Evolutionary conservation across 73 alveolate genomes (phyloP), one percentile per base, ranked within the genome.

Genomic region (Paramecium caudatum): DNA sequence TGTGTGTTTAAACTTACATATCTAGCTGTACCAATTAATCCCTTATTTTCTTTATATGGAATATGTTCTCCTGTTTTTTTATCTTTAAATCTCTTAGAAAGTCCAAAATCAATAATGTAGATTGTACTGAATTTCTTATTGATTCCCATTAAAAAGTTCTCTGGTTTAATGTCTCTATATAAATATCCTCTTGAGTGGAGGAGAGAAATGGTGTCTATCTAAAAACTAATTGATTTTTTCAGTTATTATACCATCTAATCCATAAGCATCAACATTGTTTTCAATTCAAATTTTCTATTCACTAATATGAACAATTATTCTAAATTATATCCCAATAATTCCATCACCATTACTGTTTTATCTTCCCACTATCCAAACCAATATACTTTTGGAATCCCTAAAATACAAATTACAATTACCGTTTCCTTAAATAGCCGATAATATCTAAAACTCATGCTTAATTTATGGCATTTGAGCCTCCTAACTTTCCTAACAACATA

Each of bases 281-380:
- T 93, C 61, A 97, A 83, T 41, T 95, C 69, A 82, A 97, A 95
- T 82, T 85, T 81, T 86, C 92, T 94, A 62, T 93, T 90, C 68
- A 94, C 91, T 41, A 91, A 93, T 41, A 82, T 92, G 90, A 92
- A 96, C 83, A 97, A 65, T 19, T 95, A 87, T 49, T 97, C 98
- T 69, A 97, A 87, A 34, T 95, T 63, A 45, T 94, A 93, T 2
- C 99, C 99, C 62, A 97, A 93, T 46, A 95, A 65, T 36, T 96
- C 99, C 95, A 95, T 95, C 12, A 96, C 96, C 96, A 97, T 93
- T 21, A 95, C 92, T 86, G 95, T 95, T 80, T 91, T 91, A 85
- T 95, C 98, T 45, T 94, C 98, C 74, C 93, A 90, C 63, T 90
- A 86, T 36, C 95, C 97, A 82, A 86, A 93, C 99, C 96, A 96